A percentile compares a stretch with the other conserved stretches of the same genome.
Conservation (phyloP, 352 stramenopile genomes). For the Bremia lactucae region DNA sequence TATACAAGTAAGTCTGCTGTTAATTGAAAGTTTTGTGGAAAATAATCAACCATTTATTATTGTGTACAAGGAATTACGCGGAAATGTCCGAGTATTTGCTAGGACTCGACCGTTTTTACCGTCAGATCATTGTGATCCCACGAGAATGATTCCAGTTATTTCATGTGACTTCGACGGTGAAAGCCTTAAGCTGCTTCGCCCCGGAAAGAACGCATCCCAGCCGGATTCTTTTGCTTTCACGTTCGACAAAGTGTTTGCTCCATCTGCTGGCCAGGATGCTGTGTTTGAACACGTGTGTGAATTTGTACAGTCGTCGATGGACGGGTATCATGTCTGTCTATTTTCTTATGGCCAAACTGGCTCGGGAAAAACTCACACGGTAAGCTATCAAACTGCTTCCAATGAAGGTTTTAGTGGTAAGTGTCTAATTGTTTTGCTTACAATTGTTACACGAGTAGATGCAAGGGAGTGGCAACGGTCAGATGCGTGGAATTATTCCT, state of each 20-base stretch:
- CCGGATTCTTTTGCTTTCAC: conserved; percentile 77
- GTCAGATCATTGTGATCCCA: conserved; percentile 52
- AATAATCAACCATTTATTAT: neutral
- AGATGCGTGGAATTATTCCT: conserved; percentile 96
- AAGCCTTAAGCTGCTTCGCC: conserved; percentile 46
- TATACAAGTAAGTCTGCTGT: conserved; percentile 64
- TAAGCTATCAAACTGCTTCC: conserved; percentile 8
- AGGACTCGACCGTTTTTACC: conserved; percentile 87
- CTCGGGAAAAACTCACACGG: conserved; percentile 90
- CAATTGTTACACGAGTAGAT: conserved; percentile 47
- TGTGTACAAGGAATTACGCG: conserved; percentile 88
- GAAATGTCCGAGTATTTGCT: conserved; percentile 97
- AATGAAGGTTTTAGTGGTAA: too few relatives aligned
- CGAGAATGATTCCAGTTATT: conserved; percentile 34
- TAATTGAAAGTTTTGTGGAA: neutral
- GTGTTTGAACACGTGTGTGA: conserved; percentile 96
- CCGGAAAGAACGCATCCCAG: conserved; percentile 34
- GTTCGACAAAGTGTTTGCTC: conserved; percentile 95
- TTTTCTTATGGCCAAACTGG: conserved; percentile 94
- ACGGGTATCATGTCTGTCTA: conserved; percentile 94
- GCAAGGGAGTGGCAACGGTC: conserved; percentile 91
- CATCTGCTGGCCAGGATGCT: conserved; percentile 86
- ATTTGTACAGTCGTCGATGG: conserved; percentile 95
- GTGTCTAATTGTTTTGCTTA: neutral
- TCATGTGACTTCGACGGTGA: conserved; percentile 64